phyloP scores from a whole-genome alignment of 2,329 filamentous ascomycete genomes.

The Tothia fuscella region DNA sequence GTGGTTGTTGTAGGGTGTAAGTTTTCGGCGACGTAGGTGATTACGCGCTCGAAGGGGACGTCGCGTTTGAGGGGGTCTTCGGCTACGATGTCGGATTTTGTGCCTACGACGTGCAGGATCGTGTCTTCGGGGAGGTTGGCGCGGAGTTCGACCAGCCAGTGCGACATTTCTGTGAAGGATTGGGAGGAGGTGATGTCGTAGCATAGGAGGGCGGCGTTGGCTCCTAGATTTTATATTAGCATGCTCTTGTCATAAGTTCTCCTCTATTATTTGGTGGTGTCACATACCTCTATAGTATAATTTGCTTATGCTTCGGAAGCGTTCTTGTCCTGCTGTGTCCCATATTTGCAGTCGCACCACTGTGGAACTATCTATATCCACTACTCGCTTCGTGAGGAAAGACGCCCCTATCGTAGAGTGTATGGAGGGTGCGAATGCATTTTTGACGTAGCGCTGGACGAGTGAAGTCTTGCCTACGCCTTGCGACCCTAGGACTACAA shows the following conservation, averaged over 20 bases:
- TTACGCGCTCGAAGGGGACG: slow-evolving; percentile 89
- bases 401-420: slow-evolving; percentile 39
- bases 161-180: slow-evolving; percentile 84
- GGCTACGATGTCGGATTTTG: slow-evolving; percentile 82
- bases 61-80: slow-evolving; percentile 66
- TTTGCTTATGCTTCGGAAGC: slow-evolving; percentile 86
- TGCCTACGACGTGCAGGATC: slow-evolving; percentile 89
- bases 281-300: slow-evolving; percentile 68
- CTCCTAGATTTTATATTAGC: slow-evolving; percentile 48
- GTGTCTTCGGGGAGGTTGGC: slow-evolving; percentile 65
- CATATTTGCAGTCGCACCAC: slow-evolving; percentile 88
- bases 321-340: slow-evolving; percentile 93
- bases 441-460: slow-evolving; percentile 64
- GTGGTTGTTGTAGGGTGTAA: slow-evolving; percentile 53
- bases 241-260: no score
- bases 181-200: slow-evolving; percentile 83
- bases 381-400: slow-evolving; percentile 53
- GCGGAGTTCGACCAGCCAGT: slow-evolving; percentile 77
- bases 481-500: slow-evolving; percentile 68
- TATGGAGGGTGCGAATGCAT: slow-evolving; percentile 50
- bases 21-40: slow-evolving; percentile 89
- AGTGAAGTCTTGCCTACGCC: slow-evolving; percentile 71
- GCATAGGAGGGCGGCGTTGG: slow-evolving; percentile 86
- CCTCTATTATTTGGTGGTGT: no score
- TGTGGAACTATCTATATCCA: slow-evolving; percentile 72